Evolutionary conservation across 768 basidiomycete genomes (phyloP), one percentile per base, ranked within the genome.

Genomic region (Pisolithus orientalis): DNA sequence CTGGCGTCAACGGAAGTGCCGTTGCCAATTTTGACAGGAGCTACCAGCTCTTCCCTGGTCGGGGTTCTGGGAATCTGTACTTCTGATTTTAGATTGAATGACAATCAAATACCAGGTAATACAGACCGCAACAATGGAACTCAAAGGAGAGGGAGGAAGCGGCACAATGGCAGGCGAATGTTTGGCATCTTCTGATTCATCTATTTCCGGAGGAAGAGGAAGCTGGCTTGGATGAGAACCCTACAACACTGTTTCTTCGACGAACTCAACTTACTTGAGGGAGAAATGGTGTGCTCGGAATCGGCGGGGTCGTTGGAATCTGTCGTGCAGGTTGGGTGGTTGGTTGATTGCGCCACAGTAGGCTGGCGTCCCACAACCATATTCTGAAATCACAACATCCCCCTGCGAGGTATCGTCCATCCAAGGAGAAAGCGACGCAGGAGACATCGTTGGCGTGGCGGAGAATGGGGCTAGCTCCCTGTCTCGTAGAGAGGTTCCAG

Each of bases 371-470:
- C 63, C 64, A 65, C 8, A 65, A 10, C 64, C 63, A 65, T 55
- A 65, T 57, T 38, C 63, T 54, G 46, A 65, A 65, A 40, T 65
- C 63, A 39, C 64, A 65, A 24, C 63, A 65, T 5, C 63, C 63
- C 29, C 61, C 59, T 11, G 60, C 56, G 51, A 64, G 61, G 32
- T 59, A 61, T 0, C 63, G 61, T 6, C 67, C 66, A 17, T 69
- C 60, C 16, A 46, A 37, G 25, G 66, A 68, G 42, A 69, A 69
- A n/a, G 66, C 62, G 10, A 67, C 65, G 38, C 64, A 69, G n/a
- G 58, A 58, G 27, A 68, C 65, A 11, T 61, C 62, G 29, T 68
- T 61, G 50, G 63, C 56, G 38, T 65, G 65, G 28, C 58, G 61
- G 44, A 65, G 65, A 32, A 46, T 57, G 1, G 55, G 57, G 28